A percentile compares a stretch with the other conserved stretches of the same genome.
Evolutionary conservation across 805 yeast species (phyloP).

Genomic region (Myxozyma sirexii): DNA sequence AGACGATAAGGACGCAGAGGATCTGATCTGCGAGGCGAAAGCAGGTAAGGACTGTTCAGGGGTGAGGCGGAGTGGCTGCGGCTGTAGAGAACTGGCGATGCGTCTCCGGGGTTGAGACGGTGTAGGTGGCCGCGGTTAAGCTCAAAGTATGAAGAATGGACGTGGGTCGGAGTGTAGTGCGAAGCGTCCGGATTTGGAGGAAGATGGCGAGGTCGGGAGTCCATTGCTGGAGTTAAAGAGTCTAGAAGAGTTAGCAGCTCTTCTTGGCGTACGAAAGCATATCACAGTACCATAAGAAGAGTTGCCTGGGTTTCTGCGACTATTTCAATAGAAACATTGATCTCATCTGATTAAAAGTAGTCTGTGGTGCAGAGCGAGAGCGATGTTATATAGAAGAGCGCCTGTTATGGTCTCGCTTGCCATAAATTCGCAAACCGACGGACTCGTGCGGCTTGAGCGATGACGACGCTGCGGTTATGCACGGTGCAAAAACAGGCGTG

Average conservation of each 20-base stretch:
- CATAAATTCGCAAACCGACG: too few species aligned
- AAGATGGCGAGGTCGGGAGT: background rate
- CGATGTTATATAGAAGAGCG: too few species aligned
- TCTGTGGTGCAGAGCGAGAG: too few species aligned
- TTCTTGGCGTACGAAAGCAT: background rate
- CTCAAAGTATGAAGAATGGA: constrained; percentile 10
- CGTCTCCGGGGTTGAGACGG: constrained; percentile 13
- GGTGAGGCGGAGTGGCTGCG: constrained; percentile 22
- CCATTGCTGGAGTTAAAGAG: background rate
- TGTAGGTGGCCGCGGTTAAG: constrained; percentile 27
- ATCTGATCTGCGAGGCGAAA: constrained; percentile 16
- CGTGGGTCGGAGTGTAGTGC: constrained; percentile 12
- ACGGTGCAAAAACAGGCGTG: background rate
- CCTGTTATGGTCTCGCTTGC: too few species aligned
- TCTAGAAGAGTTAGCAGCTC: background rate
- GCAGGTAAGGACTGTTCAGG: constrained; percentile 17
- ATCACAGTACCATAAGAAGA: too few species aligned
- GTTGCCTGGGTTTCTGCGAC: too few species aligned
- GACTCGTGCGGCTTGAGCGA: constrained; percentile 6
- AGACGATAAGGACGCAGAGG: constrained; percentile 3
- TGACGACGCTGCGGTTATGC: background rate
- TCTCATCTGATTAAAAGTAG: too few species aligned
- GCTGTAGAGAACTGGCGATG: constrained; percentile 26
- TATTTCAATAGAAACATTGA: too few species aligned
- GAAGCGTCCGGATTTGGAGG: background rate